Conservation (phyloP, 1,284 basidiomycete genomes). For the Rhodotorula sp. region DNA sequence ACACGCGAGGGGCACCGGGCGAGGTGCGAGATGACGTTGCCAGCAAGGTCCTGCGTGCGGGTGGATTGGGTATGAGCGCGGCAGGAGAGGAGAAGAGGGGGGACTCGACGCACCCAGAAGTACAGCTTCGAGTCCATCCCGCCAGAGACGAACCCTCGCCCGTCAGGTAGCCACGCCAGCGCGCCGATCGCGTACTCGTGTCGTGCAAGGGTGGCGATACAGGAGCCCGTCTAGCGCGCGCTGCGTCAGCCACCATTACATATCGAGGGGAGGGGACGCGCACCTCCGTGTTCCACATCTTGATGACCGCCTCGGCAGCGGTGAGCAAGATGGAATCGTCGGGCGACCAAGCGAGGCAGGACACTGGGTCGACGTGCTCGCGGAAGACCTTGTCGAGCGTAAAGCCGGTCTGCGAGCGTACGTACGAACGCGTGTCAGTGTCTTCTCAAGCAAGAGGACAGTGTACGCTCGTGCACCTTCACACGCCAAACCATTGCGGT, state of each 20-base stretch:
- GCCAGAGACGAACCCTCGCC: conserved; percentile 84
- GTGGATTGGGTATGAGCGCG: conserved; percentile 11
- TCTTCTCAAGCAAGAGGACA: no score
- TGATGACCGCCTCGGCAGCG: conserved; percentile 73
- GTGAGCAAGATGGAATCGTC: conserved; percentile 81
- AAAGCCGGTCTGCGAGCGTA: conserved; percentile 61
- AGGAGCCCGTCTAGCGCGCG: conserved; percentile 64
- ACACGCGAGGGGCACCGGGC: conserved; percentile 76
- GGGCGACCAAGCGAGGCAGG: conserved; percentile 83
- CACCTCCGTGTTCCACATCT: conserved; percentile 85
- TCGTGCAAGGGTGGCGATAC: conserved; percentile 64
- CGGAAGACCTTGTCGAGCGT: conserved; percentile 62
- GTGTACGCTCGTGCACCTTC: conserved; percentile 69
- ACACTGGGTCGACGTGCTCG: conserved; percentile 76
- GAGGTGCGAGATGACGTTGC: conserved; percentile 70
- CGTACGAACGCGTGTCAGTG: conserved; percentile 35
- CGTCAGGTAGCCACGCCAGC: conserved; percentile 84
- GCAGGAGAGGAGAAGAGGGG: neutral
- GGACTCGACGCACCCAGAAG: conserved; percentile 73
- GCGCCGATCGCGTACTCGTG: conserved; percentile 85
- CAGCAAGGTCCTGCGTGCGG: conserved; percentile 65
- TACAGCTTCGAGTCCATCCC: conserved; percentile 85
- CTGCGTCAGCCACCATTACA: neutral
- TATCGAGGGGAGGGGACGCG: neutral
- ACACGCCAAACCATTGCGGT: conserved; percentile 86